Percentiles rank a stretch among this genome's conserved stretches.
phyloP scores from a whole-genome alignment of 495 filamentous ascomycete genomes.

The Baudoinia panamericana region DNA sequence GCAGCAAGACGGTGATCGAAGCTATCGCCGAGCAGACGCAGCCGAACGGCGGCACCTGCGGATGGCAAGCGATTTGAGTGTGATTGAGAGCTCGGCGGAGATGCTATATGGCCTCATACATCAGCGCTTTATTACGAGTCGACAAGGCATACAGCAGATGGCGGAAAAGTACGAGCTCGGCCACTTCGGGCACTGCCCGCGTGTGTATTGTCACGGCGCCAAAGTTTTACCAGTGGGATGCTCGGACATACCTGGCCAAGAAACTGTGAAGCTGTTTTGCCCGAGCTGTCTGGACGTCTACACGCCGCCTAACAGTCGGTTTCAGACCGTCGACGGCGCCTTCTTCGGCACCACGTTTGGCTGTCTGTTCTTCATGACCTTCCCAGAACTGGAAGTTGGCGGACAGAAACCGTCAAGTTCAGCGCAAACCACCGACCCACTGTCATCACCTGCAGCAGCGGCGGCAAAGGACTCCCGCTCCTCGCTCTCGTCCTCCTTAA shows the following conservation, averaged over 20 bases:
- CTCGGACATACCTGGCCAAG: constrained; percentile 85
- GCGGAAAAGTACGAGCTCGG: constrained; percentile 94
- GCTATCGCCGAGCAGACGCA: constrained; percentile 38
- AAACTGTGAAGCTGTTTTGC: constrained; percentile 97
- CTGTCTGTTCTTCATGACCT: constrained; percentile 92
- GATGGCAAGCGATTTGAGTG: constrained; percentile 77
- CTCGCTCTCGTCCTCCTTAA: constrained; percentile 9
- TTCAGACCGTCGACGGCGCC: constrained; percentile 94
- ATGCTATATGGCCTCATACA: constrained; percentile 96
- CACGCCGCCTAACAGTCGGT: constrained; percentile 90
- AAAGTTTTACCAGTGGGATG: constrained; percentile 85
- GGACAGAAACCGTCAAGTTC: constrained; percentile 24
- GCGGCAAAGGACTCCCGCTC: constrained; percentile 17
- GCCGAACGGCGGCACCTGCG: constrained; percentile 67
- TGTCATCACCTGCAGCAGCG: constrained; percentile 24
- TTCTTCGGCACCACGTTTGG: constrained; percentile 97
- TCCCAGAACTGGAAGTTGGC: constrained; percentile 78
- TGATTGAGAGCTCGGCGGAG: constrained; percentile 93
- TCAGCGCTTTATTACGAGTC: constrained; percentile 95
- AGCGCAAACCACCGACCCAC: constrained; percentile 25
- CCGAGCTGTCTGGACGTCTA: constrained; percentile 94
- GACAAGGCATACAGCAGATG: constrained; percentile 96
- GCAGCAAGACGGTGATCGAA: constrained; percentile 29
- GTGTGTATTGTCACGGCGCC: constrained; percentile 74
- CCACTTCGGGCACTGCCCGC: constrained; percentile 87